Evolutionary conservation across 2,329 filamentous ascomycete genomes (phyloP).

Genomic region (Claviceps arundinis): DNA sequence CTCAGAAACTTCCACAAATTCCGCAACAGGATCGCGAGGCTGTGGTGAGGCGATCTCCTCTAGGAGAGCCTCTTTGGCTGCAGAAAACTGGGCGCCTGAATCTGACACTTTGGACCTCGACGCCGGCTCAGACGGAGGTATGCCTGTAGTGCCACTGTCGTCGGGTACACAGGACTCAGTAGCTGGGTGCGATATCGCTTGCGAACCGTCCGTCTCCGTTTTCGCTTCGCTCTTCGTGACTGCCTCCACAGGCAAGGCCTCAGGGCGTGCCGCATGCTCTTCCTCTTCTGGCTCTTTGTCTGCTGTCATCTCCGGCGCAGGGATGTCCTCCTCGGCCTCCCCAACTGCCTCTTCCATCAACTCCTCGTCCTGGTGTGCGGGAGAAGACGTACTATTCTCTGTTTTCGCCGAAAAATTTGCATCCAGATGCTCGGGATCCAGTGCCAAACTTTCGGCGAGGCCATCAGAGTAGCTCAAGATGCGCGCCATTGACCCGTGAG

Average conservation of each 20-base stretch:
- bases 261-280: not conserved
- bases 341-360: not conserved
- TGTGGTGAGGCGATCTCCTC: not conserved
- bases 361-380: not conserved
- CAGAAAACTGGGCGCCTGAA: not conserved
- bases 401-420: not conserved
- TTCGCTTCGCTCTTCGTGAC: constrained; percentile 27
- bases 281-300: constrained; percentile 1
- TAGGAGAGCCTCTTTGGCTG: not conserved
- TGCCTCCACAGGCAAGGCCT: constrained; percentile 4
- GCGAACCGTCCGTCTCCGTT: constrained; percentile 24
- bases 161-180: not conserved
- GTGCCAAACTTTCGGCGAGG: constrained; percentile 29
- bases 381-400: not conserved
- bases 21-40: not conserved
- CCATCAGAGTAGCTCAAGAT: constrained; percentile 32
- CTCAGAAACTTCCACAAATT: constrained; percentile 16
- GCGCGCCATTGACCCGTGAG: constrained; percentile 34
- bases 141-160: not conserved
- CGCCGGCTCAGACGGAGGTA: constrained; percentile 1
- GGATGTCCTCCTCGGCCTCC: not conserved
- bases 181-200: not conserved
- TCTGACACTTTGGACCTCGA: constrained; percentile 3
- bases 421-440: constrained; percentile 10
- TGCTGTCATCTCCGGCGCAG: not conserved